Base-by-base conservation (phyloP, 179 eudicot species). In the Beta macrorhiza region DNA sequence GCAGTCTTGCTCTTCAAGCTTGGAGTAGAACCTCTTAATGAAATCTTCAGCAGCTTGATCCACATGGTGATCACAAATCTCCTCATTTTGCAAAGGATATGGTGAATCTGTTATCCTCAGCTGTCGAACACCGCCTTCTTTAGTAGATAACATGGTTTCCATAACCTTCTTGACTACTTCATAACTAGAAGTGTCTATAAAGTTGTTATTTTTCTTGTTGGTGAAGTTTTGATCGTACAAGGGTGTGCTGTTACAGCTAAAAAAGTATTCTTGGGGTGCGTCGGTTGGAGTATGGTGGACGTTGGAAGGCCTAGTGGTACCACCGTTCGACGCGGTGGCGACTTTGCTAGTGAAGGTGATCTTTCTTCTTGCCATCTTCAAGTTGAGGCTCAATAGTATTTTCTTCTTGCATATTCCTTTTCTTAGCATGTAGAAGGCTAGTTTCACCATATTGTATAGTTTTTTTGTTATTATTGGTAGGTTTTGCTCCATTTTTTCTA, bases 41-140 rank as follows among this genome's bases (percentile, higher is more conserved):
- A 86, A 86, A 77, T 86, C 89, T 15, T 82, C 86, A 29, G 89
- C 89, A 17, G 89, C 89, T 7, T 47, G 85, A 73, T 86, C 85
- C 63, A 86, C 83, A 49, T 42, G 80, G 2, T 73, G 22, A 67
- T 72, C 63, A 45, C 17, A 17, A 42, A 49, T 74, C 0, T 76
- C 83, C 8, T 37, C 49, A 67, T 14, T 74, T 58, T 56, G 78
- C 2, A 16, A 1, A 25, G 81, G 76, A 64, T 69, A 85, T 6
- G 87, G 83, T 37, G 87, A 85, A 32, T 85, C 85, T 2, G 79
- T 85, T 16, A 85, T 61, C 87, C 79, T 82, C 10, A 82, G 61
- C 51, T 67, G 84, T 45, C 74, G 72, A 12, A 74, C 75, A 15
- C 47, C 74, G 7, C 76, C 47, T n/a, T 79, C 51, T 47, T 67